Base-by-base conservation (phyloP, 108 stramenopile species). In the Licmophora abbreviata region DNA sequence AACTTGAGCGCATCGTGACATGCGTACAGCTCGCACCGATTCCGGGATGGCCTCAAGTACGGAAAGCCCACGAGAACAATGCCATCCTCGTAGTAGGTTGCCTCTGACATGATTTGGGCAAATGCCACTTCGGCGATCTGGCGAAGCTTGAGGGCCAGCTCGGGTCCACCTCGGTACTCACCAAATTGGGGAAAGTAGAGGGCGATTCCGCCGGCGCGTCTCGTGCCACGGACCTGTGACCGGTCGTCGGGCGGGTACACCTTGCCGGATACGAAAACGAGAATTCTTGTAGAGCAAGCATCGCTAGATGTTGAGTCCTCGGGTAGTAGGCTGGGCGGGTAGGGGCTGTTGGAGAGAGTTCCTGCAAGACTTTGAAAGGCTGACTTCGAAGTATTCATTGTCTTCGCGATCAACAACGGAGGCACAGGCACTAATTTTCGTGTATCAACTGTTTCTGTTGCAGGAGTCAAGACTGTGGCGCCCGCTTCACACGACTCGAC, bases 1-100 rank as follows among this genome's bases (percentile, higher is more conserved):
- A 79, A 36, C 31, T 64, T 66, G 32, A 79, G 40, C 15, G 73
- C 62, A 24, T 49, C 61, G 14, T 47, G 57, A 48, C 73, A 71
- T 0, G 63, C 57, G 33, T 58, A 79, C 0, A 79, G 45, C 15
- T 58, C 58, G 24, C 77, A 74, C 17, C 77, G 58, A 32, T 71
- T 67, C 23, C 58, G 41, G 2, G 70, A 68, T 12, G 77, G 69
- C 33, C 67, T 63, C 1, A 64, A 21, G 10, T 62, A 56, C 15
- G 73, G 73, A 40, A 64, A 79, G 1, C 58, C 56, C 14, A 56
- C 40, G 0, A 71, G 50, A 14, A 65, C 29, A 18, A 44, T 15
- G 3, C 56, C 64, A 20, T 41, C 27, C 1, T 11, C 14, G 6
- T 14, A 43, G 5, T 4, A 2, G 15, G 38, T 4, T 40, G 38